These are phyloP conservation scores for Penicillium sp. DNA, from an alignment of 2,329 filamentous ascomycete genomes.

Conservation along the genomic window DNA sequence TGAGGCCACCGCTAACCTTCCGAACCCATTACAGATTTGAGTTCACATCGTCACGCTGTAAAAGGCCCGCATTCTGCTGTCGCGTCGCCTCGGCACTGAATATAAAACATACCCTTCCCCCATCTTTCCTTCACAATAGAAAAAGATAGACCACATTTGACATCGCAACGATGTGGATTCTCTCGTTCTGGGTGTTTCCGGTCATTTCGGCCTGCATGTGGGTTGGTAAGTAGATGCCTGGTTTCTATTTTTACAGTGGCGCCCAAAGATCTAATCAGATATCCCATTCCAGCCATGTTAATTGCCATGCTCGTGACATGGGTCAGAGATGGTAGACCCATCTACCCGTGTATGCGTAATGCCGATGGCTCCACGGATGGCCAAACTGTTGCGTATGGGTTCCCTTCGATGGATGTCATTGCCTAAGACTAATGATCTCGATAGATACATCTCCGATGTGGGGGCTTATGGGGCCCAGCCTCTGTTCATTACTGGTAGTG, in stretches of 20 bases:
- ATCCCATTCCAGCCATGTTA: constrained; percentile 51
- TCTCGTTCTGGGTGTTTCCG: constrained; percentile 57
- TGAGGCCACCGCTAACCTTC: neutral
- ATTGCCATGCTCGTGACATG: constrained; percentile 61
- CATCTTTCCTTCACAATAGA: neutral
- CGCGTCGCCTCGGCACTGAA: neutral
- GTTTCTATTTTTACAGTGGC: neutral
- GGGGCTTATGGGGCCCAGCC: constrained; percentile 60
- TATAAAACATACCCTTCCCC: neutral
- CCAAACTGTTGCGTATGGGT: constrained; percentile 57
- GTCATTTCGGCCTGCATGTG: constrained; percentile 59
- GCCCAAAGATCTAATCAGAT: constrained; percentile 8
- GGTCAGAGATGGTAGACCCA: constrained; percentile 53
- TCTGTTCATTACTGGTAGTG: constrained; percentile 61
- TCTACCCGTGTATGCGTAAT: constrained; percentile 52
- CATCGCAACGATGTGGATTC: constrained; percentile 40
- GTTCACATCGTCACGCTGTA: neutral
- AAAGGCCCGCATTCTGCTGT: constrained; percentile 1
- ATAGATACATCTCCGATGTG: constrained; percentile 53
- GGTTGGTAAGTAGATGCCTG: constrained; percentile 42
- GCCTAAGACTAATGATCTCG: neutral
- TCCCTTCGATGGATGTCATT: neutral
- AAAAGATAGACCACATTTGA: neutral
- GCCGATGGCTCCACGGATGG: constrained; percentile 23
- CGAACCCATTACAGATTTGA: neutral